phyloP scores from a whole-genome alignment of 176 grass and related monocot species.

The Ensete ventricosum region DNA sequence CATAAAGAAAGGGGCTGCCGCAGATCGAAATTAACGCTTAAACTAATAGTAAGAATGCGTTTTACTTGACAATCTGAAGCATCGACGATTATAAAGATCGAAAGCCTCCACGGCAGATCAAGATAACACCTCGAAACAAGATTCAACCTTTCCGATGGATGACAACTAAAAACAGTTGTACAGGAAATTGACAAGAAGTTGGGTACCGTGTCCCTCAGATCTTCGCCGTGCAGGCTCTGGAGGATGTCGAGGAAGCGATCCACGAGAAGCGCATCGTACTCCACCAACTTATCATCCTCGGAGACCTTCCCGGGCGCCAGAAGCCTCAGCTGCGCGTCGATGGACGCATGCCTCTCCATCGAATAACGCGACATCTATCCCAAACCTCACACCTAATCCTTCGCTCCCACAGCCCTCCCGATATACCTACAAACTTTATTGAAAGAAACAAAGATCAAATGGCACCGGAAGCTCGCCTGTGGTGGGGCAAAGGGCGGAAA shows the following conservation, averaged over 20 bases:
- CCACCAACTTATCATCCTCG: slow-evolving; percentile 42
- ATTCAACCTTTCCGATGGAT: not conserved
- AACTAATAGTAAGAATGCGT: too few species aligned
- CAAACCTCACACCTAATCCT: not conserved
- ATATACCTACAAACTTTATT: not conserved
- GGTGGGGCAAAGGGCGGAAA: not conserved
- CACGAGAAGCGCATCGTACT: slow-evolving; percentile 40
- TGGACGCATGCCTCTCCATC: slow-evolving; percentile 20
- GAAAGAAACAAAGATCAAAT: not conserved
- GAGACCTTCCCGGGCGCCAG: slow-evolving; percentile 43
- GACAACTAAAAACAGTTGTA: not conserved
- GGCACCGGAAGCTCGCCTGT: not conserved
- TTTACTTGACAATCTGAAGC: too few species aligned
- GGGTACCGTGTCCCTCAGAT: slow-evolving; percentile 34
- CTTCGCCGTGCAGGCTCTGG: slow-evolving; percentile 33
- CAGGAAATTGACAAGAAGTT: not conserved
- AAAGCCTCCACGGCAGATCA: not conserved
- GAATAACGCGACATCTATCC: slow-evolving; percentile 2
- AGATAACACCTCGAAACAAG: not conserved
- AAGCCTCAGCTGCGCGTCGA: slow-evolving; percentile 42
- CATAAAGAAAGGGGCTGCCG: not conserved
- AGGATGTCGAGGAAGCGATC: slow-evolving; percentile 45
- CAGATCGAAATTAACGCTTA: too few species aligned
- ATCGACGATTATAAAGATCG: too few species aligned
- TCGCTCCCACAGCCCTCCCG: not conserved